Base-by-base conservation (phyloP, 116 monocot species). In the Papilionanthe hybrid region DNA sequence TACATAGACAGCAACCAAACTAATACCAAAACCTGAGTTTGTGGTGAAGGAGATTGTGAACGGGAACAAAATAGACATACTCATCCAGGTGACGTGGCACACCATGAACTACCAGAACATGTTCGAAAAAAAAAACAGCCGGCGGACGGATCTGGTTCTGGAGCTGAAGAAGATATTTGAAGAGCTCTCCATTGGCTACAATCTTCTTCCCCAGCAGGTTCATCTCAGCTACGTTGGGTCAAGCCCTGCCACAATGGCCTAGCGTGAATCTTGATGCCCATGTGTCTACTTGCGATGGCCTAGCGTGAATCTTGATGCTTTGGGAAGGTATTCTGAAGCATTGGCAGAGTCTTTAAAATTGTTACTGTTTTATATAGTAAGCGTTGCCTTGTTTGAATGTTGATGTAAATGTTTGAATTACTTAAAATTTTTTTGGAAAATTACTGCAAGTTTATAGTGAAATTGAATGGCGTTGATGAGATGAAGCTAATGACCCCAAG, bases 141-240 rank as follows among this genome's bases (percentile, higher is more conserved):
- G 95, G 53, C 85, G 89, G 29, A 84, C 98, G 10, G 99, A 94
- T 17, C 90, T 94, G 27, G 78, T 98, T 20, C 79, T 94, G 17
- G 92, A 89, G 82, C 77, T 98, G 32, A 98, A 98, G 85, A 94
- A 89, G 75, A 91, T 91, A 37, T 90, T 94, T 23, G 94, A 98
- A 75, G 99, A 93, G 42, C 86, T 99, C 37, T 87, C 87, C 0
- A 89, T 95, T 58, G 74, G 15, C 6, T 99, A 90, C 78, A 83
- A 86, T 79, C 69, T 99, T 23, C 90, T 87, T 15, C 95, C 93
- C 3, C 99, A 99, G 78, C 85, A 90, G 78, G 86, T 99, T 55
- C 83, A 86, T 2, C 78, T 99, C 45, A 85, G 75, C 60, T 90
- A 86, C 75, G 53, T 58, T 9, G 86, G 88, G 6, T 74, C 83